Base-by-base conservation (phyloP, 352 stramenopile genomes). In the Peronospora destructor region DNA sequence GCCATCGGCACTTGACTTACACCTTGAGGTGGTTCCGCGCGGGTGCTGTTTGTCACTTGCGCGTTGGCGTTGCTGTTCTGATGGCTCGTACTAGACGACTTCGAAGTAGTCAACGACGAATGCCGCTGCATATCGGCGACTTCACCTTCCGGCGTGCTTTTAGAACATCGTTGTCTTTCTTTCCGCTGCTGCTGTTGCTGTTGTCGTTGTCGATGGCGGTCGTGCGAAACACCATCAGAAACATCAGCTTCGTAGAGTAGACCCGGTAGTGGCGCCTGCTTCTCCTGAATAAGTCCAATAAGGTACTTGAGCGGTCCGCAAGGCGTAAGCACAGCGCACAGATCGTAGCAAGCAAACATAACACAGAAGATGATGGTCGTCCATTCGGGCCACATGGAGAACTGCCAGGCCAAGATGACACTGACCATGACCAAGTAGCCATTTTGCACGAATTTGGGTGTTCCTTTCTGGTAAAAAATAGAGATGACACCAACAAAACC, bases 311-410 rank as follows among this genome's bases (percentile, higher is more conserved):
- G 72, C 17, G 96, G 96, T 9, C 96, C 96, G 64, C 94, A 98
- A 0, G 96, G 96, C 5, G 95, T 98, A 4, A 99, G 66, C 7
- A 99, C 96, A 4, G 96, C 96, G 60, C 93, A 98, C 7, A 99
- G 70, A 78, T 99, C 96, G 69, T 99, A 99, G 29, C 97, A 71
- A 2, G 94, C 96, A 55, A 99, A 89, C 70, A 98, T 96, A 45
- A 98, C 76, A 30, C 88, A 90, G 44, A 96, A 91, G 14, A 77
- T 88, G 65, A 91, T 92, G 19, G 83, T 94, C 23, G 83, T 96
- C 85, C 84, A 96, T 69, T 97, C 85, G 23, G 95, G 92, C 68
- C 98, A 97, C 73, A 97, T 94, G 37, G 87, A 96, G 30, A 99
- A 87, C 54, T 98, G 80, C 93, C 95, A 99, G 13, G 94, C 94